phyloP scores from a whole-genome alignment of 1,284 basidiomycete genomes.

The Ceratobasidium sp. region DNA sequence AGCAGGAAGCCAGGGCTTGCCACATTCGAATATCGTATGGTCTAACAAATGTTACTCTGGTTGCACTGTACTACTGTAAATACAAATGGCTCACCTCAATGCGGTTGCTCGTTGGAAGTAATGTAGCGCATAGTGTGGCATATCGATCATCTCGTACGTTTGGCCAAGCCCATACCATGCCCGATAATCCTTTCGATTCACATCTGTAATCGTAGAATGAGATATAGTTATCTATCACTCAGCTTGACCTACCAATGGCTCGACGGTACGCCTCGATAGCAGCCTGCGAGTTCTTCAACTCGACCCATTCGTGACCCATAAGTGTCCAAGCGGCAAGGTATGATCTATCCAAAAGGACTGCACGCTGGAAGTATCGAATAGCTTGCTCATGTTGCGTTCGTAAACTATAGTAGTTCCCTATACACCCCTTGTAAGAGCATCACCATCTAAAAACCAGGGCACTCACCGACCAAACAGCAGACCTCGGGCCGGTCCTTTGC shows the following conservation, averaged over 20 bases:
- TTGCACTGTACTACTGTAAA: constrained; percentile 38
- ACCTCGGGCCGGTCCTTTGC: constrained; percentile 94
- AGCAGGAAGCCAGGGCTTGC: constrained; percentile 93
- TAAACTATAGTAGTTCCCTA: constrained; percentile 96
- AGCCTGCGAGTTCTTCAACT: constrained; percentile 98
- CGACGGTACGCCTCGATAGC: constrained; percentile 97
- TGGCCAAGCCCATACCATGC: constrained; percentile 99
- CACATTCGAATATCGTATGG: constrained; percentile 97
- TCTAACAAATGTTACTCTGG: constrained; percentile 53
- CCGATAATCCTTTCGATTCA: constrained; percentile 95
- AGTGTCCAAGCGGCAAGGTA: constrained; percentile 99
- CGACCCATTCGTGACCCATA: constrained; percentile 98
- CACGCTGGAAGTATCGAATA: constrained; percentile 92
- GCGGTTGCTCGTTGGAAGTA: constrained; percentile 98
- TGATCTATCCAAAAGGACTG: constrained; percentile 91
- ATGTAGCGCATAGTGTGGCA: constrained; percentile 94
- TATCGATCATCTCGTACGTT: constrained; percentile 94
- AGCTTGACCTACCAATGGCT: constrained; percentile 73
- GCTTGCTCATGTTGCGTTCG: constrained; percentile 95
- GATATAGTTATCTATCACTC: background rate
- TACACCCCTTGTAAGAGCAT: background rate
- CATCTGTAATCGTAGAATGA: constrained; percentile 59
- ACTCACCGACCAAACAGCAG: constrained; percentile 87
- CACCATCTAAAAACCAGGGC: background rate
- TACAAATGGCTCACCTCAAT: constrained; percentile 66